Conservation (phyloP, 306 rosid genomes). For the Gillenia trifoliata region DNA sequence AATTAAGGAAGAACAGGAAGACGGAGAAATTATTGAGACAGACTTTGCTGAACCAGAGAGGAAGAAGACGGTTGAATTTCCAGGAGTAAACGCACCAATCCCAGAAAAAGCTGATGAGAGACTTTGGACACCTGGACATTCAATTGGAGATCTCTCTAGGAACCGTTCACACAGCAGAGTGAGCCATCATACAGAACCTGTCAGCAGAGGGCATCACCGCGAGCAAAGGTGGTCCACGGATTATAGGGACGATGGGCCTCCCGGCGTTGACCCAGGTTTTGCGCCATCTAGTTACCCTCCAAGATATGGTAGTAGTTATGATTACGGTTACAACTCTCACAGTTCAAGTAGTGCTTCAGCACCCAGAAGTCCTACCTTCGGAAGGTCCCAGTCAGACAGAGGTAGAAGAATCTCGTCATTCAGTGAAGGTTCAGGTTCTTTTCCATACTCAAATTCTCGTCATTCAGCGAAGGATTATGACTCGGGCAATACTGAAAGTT, state of each 20-base stretch:
- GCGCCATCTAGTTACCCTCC: conserved; percentile 56
- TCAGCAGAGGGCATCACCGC: conserved; percentile 50
- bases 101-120: conserved; percentile 76
- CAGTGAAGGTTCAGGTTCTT: conserved; percentile 54
- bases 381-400: conserved; percentile 48
- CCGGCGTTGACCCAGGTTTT: conserved; percentile 66
- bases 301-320: conserved; percentile 46
- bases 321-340: conserved; percentile 16
- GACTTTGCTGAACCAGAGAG: conserved; percentile 35
- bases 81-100: conserved; percentile 87
- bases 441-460: conserved; percentile 25
- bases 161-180: conserved; percentile 44
- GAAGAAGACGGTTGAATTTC: conserved; percentile 69
- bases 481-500: conserved; percentile 25
- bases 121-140: conserved; percentile 56
- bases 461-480: conserved; percentile 31
- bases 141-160: conserved; percentile 43
- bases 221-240: conserved; percentile 59
- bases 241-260: conserved; percentile 65
- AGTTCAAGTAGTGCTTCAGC: not conserved
- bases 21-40: conserved; percentile 75
- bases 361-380: conserved; percentile 32
- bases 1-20: conserved; percentile 64
- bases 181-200: conserved; percentile 36
- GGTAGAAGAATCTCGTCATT: conserved; percentile 43